Evolutionary conservation across 805 yeast genomes (phyloP).

Genomic region (Suhomyces faveliae): DNA sequence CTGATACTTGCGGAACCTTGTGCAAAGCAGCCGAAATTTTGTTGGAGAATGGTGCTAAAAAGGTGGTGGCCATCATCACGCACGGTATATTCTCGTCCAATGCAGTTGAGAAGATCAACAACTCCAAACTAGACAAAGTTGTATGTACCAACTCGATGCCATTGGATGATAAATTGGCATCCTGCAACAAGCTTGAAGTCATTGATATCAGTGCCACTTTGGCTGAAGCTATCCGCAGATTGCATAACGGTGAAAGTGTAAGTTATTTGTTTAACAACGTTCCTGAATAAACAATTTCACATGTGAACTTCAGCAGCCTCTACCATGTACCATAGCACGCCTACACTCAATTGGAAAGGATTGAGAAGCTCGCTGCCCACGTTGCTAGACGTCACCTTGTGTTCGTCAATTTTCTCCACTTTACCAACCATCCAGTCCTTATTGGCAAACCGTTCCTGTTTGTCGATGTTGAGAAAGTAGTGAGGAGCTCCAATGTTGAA

Average conservation of each 20-base stretch:
- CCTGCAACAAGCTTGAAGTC: constrained; percentile 69
- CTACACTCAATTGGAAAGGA: constrained; percentile 65
- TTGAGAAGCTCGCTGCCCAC: constrained; percentile 40
- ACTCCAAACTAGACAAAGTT: constrained; percentile 64
- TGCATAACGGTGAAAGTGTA: constrained; percentile 95
- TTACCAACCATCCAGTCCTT: constrained; percentile 86
- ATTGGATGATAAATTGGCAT: constrained; percentile 56
- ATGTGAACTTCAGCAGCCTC: constrained; percentile 46
- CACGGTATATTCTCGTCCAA: constrained; percentile 91
- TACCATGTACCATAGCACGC: constrained; percentile 62
- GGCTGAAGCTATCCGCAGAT: constrained; percentile 91
- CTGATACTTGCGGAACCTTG: constrained; percentile 96
- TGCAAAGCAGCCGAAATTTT: constrained; percentile 92
- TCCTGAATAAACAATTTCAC: constrained; percentile 19
- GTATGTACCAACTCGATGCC: constrained; percentile 96
- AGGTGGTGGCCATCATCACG: constrained; percentile 90
- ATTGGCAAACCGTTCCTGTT: constrained; percentile 26
- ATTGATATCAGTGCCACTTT: constrained; percentile 83
- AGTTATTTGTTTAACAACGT: constrained; percentile 77
- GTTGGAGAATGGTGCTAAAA: constrained; percentile 74
- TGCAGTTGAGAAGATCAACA: constrained; percentile 71
- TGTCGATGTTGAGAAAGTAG: constrained; percentile 59
- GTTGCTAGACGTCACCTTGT: constrained; percentile 47
- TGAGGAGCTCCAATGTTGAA: constrained; percentile 88
- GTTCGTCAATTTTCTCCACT: constrained; percentile 56